A percentile compares a stretch with the other conserved stretches of the same genome.
Evolutionary conservation across 177 flowering plant species (phyloP).

Genomic region (Vitis hybrid): DNA sequence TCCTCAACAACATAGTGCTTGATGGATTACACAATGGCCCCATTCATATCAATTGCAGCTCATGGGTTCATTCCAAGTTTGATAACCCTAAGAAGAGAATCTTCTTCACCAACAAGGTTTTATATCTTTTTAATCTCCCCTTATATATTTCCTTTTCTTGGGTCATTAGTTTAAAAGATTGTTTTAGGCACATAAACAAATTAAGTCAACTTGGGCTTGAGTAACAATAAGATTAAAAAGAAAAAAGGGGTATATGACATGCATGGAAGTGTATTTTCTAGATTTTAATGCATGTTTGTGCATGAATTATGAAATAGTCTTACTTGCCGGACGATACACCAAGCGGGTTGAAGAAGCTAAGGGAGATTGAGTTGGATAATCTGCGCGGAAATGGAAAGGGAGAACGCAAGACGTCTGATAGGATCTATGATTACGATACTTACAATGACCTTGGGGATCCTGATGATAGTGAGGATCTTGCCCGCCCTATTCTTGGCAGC

Average conservation of each 20-base stretch:
- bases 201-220: not conserved
- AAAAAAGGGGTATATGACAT: no score
- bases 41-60: constrained; percentile 34
- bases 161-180: no score
- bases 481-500: constrained; percentile 59
- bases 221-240: not conserved
- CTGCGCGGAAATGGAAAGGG: constrained; percentile 56
- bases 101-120: constrained; percentile 74
- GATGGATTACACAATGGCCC: constrained; percentile 47
- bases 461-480: constrained; percentile 27
- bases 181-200: no score
- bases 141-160: no score
- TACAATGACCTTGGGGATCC: constrained; percentile 78
- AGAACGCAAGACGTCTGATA: constrained; percentile 37
- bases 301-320: constrained; percentile 24
- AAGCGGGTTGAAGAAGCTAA: constrained; percentile 37
- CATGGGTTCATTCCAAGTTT: constrained; percentile 68
- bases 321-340: constrained; percentile 58
- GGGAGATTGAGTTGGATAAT: constrained; percentile 45
- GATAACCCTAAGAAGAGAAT: constrained; percentile 53
- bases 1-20: constrained; percentile 39
- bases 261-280: not conserved
- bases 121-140: no score
- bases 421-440: constrained; percentile 72
- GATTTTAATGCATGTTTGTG: not conserved